Evolutionary conservation across 208 protist genomes (phyloP), one percentile per base, ranked within the genome.

Genomic region (Leishmania gerbilli): DNA sequence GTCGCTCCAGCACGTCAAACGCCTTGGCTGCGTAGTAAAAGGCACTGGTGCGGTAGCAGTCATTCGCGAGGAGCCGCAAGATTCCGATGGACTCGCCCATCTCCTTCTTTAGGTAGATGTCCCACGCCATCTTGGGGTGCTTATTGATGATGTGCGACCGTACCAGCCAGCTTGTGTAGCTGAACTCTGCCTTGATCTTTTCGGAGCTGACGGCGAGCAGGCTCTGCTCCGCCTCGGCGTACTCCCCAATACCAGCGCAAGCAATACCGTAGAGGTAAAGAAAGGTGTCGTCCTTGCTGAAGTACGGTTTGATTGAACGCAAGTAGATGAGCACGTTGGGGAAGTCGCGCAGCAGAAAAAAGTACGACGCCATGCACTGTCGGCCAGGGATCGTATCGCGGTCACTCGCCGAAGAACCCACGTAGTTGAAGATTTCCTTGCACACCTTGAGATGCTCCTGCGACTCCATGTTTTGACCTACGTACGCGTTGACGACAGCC

Each of bases 21-120:
- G 99, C 98, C 90, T 99, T 99, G 45, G 98, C 97, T 42, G 98
- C 87, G 87, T 99, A 99, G 87, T 98, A 99, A 82, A 99, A 99
- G 62, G 90, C 89, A 65, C 98, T 97, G 17, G 96, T 95, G 72
- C 92, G 95, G 88, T 99, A 99, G 89, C 98, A 99, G 82, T 99
- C 98, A 89, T 99, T 99, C n/a, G 98, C 97, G 55, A 99, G 98
- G 11, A 99, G 94, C n/a, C 95, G 94, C n/a, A 99, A 90, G 34
- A 99, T 96, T 64, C 91, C 92, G 77, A 99, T 98, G 15, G 92
- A 94, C 79, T 99, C 97, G n/a, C 94, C 91, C 64, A 95, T 98
- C 74, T 99, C 98, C 91, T 99, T 99, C 84, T 99, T 98, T 6
- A 99, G 90, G 79, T 99, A 99, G 56, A 99, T 91, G 74, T 99